Evolutionary conservation across 2,329 filamentous ascomycete genomes (phyloP), one percentile per base, ranked within the genome.

Genomic region (Pestalotiopsis fici): DNA sequence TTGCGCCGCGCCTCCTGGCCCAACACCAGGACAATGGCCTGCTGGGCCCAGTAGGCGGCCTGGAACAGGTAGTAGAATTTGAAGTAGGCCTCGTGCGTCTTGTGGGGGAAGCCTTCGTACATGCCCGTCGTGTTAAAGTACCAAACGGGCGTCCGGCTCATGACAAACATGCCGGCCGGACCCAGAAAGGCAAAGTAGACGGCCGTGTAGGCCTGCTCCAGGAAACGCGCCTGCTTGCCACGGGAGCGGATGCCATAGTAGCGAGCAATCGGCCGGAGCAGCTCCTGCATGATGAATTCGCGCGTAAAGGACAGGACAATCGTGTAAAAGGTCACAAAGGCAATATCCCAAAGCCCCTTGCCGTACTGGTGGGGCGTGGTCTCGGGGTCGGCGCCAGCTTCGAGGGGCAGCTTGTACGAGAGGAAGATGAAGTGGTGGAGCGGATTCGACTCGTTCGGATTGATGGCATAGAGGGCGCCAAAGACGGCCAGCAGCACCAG

Each of bases 21-120:
- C 64, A 98, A 83, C 68, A 97, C 75, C 69, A 98, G 83, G 21
- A 98, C 95, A 72, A 98, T 92, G 63, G 92, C 93, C 83, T 98
- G 95, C 84, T 98, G 95, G 3, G 93, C 90, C 95, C 95, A 98
- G 86, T 97, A 98, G 71, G 92, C 93, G 56, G 94, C 95, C 82
- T 98, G 91, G 74, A 98, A 92, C 70, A 98, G 86, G 79, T 98
- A 98, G 83, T 98, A 98, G 68, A 95, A 94, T 85, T 98, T 98
- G 88, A 98, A 94, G 50, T 87, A 74, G 67, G 85, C 93, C 70
- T 93, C 91, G 77, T 97, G 94, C 31, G 91, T 91, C 74, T 88
- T 87, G 80, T 98, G 95, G 4, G 95, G 95, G 79, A 94, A 97
- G 21, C 84, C 85, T 79, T 95, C 93, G 80, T 97, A 98, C 93